A percentile compares a stretch with the other conserved stretches of the same genome.
Evolutionary conservation across 345 rosid genomes (phyloP).

Genomic region (Populus pruinosa): DNA sequence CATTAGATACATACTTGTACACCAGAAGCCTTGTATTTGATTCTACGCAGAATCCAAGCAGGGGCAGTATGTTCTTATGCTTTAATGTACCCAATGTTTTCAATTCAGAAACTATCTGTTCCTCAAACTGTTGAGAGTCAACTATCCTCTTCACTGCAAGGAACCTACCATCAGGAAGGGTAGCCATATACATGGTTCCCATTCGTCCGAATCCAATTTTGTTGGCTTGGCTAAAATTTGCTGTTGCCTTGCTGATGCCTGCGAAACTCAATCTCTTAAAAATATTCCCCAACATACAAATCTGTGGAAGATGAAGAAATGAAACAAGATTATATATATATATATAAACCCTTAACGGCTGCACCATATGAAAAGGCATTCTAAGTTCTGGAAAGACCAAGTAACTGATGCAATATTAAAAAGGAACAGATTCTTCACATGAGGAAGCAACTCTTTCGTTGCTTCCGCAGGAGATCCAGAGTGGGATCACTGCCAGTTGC

Average conservation of each 20-base stretch:
- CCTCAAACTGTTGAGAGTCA: neutral
- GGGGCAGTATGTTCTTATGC: conserved; percentile 14
- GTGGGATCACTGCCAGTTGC: too few relatives aligned
- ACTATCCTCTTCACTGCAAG: conserved; percentile 12
- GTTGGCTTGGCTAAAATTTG: neutral
- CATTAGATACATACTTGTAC: conserved; percentile 25
- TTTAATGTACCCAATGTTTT: conserved; percentile 8
- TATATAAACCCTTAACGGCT: too few relatives aligned
- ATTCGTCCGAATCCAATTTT: neutral
- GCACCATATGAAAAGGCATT: too few relatives aligned
- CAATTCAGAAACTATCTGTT: conserved; percentile 7
- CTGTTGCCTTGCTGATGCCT: conserved; percentile 1
- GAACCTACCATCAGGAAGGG: conserved; percentile 9
- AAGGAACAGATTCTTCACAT: too few relatives aligned
- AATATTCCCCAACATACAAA: neutral
- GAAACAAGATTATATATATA: neutral
- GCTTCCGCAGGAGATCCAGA: too few relatives aligned
- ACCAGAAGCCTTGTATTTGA: conserved; percentile 20
- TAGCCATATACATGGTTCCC: conserved; percentile 11
- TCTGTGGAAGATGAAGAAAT: neutral
- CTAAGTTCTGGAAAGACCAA: too few relatives aligned
- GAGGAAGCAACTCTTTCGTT: too few relatives aligned
- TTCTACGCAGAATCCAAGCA: conserved; percentile 24
- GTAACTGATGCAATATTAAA: too few relatives aligned
- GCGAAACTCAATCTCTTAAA: neutral